Evolutionary conservation across 371 early-diverging fungal species (phyloP).

Genomic region (Spiromyces aspiralis): DNA sequence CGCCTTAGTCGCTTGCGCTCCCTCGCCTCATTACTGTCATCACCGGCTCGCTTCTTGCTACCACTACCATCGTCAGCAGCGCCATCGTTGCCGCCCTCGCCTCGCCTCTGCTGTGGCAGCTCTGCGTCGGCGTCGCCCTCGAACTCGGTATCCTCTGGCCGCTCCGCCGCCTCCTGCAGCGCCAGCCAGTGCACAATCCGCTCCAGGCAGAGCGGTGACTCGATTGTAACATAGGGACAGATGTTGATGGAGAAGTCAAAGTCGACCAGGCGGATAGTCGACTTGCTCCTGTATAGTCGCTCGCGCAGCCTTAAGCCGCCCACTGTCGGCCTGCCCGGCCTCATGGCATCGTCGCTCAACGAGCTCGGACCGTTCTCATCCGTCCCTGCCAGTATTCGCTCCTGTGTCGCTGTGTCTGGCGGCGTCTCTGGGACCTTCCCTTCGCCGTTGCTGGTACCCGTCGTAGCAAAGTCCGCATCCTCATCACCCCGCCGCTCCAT

Average conservation of each 20-base stretch:
- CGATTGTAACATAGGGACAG: conserved; percentile 48
- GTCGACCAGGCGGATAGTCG: conserved; percentile 28
- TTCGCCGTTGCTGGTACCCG: neutral
- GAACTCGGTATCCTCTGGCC: too few species aligned
- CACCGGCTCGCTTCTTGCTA: neutral
- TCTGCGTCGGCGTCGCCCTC: neutral
- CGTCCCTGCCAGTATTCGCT: conserved; percentile 8
- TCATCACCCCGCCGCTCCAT: neutral
- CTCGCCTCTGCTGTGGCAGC: neutral
- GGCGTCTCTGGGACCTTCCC: neutral
- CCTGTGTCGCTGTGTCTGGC: neutral
- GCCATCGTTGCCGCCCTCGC: neutral
- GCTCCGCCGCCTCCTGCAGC: neutral
- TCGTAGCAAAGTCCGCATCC: neutral
- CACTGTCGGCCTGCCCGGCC: conserved; percentile 9
- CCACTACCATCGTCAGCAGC: neutral
- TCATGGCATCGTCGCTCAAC: too few species aligned
- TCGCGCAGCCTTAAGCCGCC: conserved; percentile 23
- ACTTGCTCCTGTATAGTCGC: conserved; percentile 22
- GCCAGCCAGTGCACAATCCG: conserved; percentile 8
- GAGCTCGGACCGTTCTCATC: neutral
- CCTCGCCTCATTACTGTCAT: neutral
- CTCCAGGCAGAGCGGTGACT: conserved; percentile 49
- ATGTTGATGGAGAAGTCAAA: conserved; percentile 49
- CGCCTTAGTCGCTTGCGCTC: neutral